Conservation (phyloP, 192 early-diverging fungal species). For the Coemansia sp. region DNA sequence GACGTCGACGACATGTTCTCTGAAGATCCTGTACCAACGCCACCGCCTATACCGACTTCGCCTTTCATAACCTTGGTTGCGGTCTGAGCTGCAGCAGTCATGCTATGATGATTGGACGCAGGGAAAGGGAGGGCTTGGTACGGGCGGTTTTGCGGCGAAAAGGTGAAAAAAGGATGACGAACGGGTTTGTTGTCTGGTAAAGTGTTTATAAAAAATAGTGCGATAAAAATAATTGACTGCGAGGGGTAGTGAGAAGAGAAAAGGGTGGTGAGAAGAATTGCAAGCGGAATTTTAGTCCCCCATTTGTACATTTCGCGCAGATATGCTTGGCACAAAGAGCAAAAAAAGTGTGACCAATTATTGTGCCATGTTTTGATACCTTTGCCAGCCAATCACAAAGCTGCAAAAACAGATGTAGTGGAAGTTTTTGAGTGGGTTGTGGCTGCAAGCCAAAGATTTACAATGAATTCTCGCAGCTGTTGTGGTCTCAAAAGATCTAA, state of each 20-base stretch:
- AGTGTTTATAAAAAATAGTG: too few species aligned
- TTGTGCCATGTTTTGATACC: background rate
- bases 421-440: constrained; percentile 34
- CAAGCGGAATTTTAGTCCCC: too few species aligned
- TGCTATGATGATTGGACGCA: constrained; percentile 1
- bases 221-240: too few species aligned
- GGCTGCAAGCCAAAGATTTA: background rate
- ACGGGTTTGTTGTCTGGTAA: too few species aligned
- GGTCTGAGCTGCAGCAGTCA: constrained; percentile 6
- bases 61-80: constrained; percentile 15
- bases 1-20: constrained; percentile 6
- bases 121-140: background rate
- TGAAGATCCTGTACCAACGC: constrained; percentile 16
- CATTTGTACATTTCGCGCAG: too few species aligned
- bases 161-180: background rate
- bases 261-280: too few species aligned
- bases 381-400: constrained; percentile 10
- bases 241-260: too few species aligned
- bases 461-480: background rate
- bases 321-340: background rate
- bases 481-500: background rate
- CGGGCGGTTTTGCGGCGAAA: background rate
- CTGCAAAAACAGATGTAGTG: constrained; percentile 17
- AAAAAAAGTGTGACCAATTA: background rate
- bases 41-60: constrained; percentile 28